phyloP scores from a whole-genome alignment of 495 filamentous ascomycete genomes.

The Penicillium steckii region DNA sequence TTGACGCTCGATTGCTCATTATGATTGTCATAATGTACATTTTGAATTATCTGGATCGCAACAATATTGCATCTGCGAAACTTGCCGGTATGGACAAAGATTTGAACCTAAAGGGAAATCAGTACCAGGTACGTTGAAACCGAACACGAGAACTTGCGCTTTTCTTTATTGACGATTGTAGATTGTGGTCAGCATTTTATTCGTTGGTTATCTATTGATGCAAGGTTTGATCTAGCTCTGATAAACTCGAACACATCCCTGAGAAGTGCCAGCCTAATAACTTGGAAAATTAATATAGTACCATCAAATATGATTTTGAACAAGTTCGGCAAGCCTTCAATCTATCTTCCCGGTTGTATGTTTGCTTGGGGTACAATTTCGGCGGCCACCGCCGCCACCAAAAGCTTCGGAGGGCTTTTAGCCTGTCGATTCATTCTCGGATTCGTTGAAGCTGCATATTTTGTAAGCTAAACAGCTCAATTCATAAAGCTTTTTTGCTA shows the following conservation, averaged over 20 bases:
- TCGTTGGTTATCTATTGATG: slow-evolving; percentile 46
- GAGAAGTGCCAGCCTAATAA: slow-evolving; percentile 14
- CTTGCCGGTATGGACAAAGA: slow-evolving; percentile 43
- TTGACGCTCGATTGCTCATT: slow-evolving; percentile 10
- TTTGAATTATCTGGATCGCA: slow-evolving; percentile 51
- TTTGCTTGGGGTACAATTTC: slow-evolving; percentile 50
- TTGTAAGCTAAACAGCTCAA: background rate
- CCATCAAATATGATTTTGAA: slow-evolving; percentile 61
- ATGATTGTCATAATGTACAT: slow-evolving; percentile 45
- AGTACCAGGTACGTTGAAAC: slow-evolving; percentile 37
- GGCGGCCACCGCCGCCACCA: slow-evolving; percentile 39
- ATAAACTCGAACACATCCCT: slow-evolving; percentile 35
- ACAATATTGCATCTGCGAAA: slow-evolving; percentile 30
- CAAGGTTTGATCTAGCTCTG: slow-evolving; percentile 1
- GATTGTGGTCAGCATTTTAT: slow-evolving; percentile 54
- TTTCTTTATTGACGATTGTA: slow-evolving; percentile 13
- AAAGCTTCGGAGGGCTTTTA: slow-evolving; percentile 42
- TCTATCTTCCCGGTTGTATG: slow-evolving; percentile 41
- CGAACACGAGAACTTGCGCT: too few species aligned
- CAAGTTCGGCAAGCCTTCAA: slow-evolving; percentile 25
- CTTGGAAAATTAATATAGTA: too few species aligned
- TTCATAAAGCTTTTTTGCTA: background rate
- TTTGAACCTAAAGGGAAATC: slow-evolving; percentile 37
- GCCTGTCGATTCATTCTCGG: slow-evolving; percentile 39
- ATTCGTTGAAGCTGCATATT: slow-evolving; percentile 52